Conservation (phyloP, 1,284 basidiomycete genomes). For the Trichosporon asahii region DNA sequence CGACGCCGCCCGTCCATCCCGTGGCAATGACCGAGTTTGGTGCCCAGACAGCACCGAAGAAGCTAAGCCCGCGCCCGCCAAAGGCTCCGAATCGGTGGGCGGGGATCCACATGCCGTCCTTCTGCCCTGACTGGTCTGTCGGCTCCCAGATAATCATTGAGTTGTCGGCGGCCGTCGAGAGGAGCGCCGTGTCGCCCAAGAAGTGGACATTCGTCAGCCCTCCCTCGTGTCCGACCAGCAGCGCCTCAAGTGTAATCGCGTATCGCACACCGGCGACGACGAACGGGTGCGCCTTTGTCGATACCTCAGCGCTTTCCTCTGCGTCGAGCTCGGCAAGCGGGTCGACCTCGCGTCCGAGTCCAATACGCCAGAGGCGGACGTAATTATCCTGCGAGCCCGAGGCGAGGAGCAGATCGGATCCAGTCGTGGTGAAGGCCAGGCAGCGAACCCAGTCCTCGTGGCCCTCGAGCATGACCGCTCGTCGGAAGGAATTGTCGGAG, state of each 20-base stretch:
- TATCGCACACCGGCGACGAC: constrained; percentile 57
- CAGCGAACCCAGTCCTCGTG: constrained; percentile 92
- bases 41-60: constrained; percentile 80
- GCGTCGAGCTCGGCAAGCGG: constrained; percentile 76
- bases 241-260: constrained; percentile 80
- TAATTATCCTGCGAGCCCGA: constrained; percentile 91
- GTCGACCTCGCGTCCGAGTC: constrained; percentile 61
- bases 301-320: constrained; percentile 64
- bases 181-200: constrained; percentile 60
- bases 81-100: constrained; percentile 86
- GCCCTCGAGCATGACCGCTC: constrained; percentile 63
- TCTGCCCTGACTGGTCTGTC: constrained; percentile 35
- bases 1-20: constrained; percentile 90
- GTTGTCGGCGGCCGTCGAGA: constrained; percentile 87
- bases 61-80: constrained; percentile 80
- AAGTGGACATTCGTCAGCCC: constrained; percentile 83
- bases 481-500: constrained; percentile 57
- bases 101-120: constrained; percentile 77
- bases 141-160: constrained; percentile 81
- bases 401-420: constrained; percentile 61
- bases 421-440: constrained; percentile 62
- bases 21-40: constrained; percentile 66
- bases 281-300: constrained; percentile 73
- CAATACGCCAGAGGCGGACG: constrained; percentile 78
- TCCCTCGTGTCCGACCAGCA: constrained; percentile 86